Evolutionary conservation across 331 rosid species (phyloP), one percentile per base, ranked within the genome.

Genomic region (Dryas integrifolia): DNA sequence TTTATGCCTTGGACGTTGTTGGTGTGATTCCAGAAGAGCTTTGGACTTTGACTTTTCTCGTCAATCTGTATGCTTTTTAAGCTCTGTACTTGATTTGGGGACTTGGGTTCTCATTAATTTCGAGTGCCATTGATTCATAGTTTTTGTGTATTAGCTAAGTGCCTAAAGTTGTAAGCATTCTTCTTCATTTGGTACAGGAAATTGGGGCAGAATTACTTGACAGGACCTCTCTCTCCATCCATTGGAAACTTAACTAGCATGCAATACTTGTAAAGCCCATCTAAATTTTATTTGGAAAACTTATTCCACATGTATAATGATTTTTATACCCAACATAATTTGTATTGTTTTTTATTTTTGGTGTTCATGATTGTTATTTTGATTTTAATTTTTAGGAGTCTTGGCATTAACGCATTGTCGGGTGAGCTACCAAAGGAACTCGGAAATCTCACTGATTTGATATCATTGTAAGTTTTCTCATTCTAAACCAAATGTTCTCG

Each of bases 361-460:
- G 30, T 41, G 11, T 60, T 48, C 3, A 11, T 58, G 40, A n/a
- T 13, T 30, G 6, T 12, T 38, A 44, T 13, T 66, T 68, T 14
- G 16, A 58, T 48, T 46, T 38, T 59, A 24, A 67, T 47, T 49
- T 9, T 41, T 67, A 86, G 96, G 89, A 41, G 0, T 55, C 0
- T 92, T 7, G 92, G 90, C 82, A 73, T 65, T 57, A 89, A 92
- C 72, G 70, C 83, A 49, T 79, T 89, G 45, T 87, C 90, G 7
- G 92, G 93, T 53, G 72, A 77, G 80, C 81, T 92, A 70, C 96
- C 97, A 4, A 89, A 82, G 75, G 92, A 86, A 78, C 67, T 92
- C 62, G 93, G 88, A 79, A 46, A 84, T 53, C 96, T 89, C 49
- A 77, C 87, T 1, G 59, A 80, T 35, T 75, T 92, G 64, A 4